These are phyloP conservation scores for Fagus sylvatica DNA, from an alignment of 306 rosid genomes.

Conservation along the genomic window DNA sequence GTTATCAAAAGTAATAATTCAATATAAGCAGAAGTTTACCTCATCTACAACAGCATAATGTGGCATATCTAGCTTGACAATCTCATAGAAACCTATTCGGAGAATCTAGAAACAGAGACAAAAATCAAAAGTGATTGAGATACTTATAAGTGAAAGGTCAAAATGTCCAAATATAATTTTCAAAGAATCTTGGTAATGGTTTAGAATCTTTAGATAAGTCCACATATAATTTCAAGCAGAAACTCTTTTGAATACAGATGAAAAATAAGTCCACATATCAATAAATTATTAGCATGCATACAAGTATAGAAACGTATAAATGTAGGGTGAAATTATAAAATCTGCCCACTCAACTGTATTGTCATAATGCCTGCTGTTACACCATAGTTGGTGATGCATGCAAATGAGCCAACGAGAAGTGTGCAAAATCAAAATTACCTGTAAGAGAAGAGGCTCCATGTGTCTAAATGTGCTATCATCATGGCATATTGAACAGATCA, in stretches of 20 bases:
- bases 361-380: not conserved
- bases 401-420: conserved; percentile 8
- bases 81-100: conserved; percentile 78
- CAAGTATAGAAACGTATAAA: not conserved
- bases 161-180: not conserved
- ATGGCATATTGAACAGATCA: conserved; percentile 65
- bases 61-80: conserved; percentile 80
- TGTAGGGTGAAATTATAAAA: not conserved
- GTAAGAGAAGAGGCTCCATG: conserved; percentile 88
- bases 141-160: not conserved
- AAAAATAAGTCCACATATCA: not conserved
- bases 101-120: conserved; percentile 57
- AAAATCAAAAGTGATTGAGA: not conserved
- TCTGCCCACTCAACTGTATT: not conserved
- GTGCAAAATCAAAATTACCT: conserved; percentile 42
- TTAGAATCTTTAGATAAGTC: not conserved
- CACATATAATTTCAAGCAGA: not conserved
- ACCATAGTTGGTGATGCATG: not conserved
- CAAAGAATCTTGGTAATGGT: not conserved
- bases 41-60: conserved; percentile 89
- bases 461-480: conserved; percentile 54
- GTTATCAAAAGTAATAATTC: not conserved
- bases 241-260: not conserved
- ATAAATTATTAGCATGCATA: not conserved
- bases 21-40: conserved; percentile 41